Evolutionary conservation across 345 rosid species (phyloP), one percentile per base, ranked within the genome.

Genomic region (Litchi chinensis): DNA sequence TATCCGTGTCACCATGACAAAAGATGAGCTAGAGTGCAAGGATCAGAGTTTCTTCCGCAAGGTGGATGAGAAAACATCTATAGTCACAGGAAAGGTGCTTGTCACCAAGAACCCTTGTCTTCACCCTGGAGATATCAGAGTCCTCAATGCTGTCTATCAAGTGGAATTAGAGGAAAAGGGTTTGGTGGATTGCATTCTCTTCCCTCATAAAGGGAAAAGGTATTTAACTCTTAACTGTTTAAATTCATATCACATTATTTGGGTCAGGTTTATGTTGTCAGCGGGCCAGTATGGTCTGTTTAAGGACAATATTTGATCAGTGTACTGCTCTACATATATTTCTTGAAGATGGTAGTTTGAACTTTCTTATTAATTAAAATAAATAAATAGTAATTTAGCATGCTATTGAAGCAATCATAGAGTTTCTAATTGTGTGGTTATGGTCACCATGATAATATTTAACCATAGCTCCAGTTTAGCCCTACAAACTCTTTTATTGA

Each of bases 71-170:
- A 86, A 76, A 78, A 91, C 97, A 68, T 82, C 94, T 37, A 77
- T 90, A 73, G 79, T 95, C 10, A 56, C 81, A 18, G 97, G 98
- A 60, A 90, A 88, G 85, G 92, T 93, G 70, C 88, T 92, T 16
- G 97, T 95, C 80, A 95, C 99, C 16, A 95, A 90, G 80, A 95
- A 93, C 80, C 99, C 99, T 24, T 95, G 98, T 75, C 97, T 95
- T 83, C 98, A 95, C 79, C 99, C 98, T 0, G 98, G 99, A 74
- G 99, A 95, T 77, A 50, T 95, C 66, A 88, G 98, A 90, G 97
- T 92, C 81, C 96, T 95, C 54, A 87, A 91, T 0, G 98, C 98
- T 65, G 89, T 96, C 46, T 91, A 87, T 84, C 82, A 86, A 10
- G 78, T 82, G 76, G 89, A 77, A 75, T 82, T 95, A 18, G 92